phyloP scores from a whole-genome alignment of 2,329 filamentous ascomycete genomes.

The Triangularia verruculosa region DNA sequence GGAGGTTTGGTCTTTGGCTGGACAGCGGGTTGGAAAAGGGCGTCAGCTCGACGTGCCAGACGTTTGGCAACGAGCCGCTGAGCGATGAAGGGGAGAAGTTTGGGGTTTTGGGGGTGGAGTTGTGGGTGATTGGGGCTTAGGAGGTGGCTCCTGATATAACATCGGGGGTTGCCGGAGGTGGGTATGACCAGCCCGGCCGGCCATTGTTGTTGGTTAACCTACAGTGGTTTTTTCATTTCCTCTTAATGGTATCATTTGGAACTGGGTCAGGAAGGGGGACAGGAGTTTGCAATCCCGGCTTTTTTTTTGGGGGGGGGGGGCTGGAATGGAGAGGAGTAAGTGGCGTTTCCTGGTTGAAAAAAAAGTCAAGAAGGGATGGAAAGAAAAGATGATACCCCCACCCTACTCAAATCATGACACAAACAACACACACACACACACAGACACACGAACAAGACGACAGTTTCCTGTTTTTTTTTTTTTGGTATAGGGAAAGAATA shows the following conservation, averaged over 20 bases:
- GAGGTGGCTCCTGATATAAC: neutral
- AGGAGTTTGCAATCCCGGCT: neutral
- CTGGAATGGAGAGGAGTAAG: neutral
- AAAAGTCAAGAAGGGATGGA: neutral
- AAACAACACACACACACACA: no score
- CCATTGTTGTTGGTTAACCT: no score
- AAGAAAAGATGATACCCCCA: neutral
- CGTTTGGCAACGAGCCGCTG: conserved; percentile 90
- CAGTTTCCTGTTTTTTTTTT: no score
- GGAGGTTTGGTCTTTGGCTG: conserved; percentile 90
- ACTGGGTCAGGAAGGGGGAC: neutral
- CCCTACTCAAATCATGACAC: neutral
- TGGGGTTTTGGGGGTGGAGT: conserved; percentile 81
- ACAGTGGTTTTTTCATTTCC: neutral
- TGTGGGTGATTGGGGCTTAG: conserved; percentile 80
- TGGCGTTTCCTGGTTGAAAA: neutral
- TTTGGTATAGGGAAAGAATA: no score
- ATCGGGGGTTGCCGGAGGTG: no score
- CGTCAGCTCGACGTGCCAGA: conserved; percentile 78
- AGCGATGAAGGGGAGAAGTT: conserved; percentile 94
- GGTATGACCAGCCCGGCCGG: no score
- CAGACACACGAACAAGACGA: no score
- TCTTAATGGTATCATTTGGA: no score
- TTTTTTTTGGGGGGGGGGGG: neutral
- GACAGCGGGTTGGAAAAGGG: conserved; percentile 82